Evolutionary conservation across 305 asterid genomes (phyloP), one percentile per base, ranked within the genome.

Genomic region (Fraxinus floribunda): DNA sequence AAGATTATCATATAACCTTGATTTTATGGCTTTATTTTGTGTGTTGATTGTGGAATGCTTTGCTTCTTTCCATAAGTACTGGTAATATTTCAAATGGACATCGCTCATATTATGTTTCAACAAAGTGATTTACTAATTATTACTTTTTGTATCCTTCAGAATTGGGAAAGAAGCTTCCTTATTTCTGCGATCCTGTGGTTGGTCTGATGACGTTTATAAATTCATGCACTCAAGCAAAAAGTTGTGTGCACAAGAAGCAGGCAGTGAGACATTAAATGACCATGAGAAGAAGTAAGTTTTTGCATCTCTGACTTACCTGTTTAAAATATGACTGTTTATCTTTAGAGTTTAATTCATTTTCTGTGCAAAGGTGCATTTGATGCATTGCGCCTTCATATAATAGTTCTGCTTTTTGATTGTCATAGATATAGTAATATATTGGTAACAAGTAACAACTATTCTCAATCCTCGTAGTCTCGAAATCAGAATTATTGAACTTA

Each of bases 91-190:
- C 39, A 77, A 49, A 46, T 77, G 36, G 22, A 29, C 8, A 49
- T 78, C 20, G 5, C 79, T 49, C 76, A 55, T 32, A 38, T 60
- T 52, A 74, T 78, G 77, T 49, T 55, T 75, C 41, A 9, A 7
- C 74, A 75, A 77, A 46, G 35, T 71, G 78, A 38, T 62, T 62
- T 85, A 18, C 66, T 78, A 34, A 83, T 78, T 39, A 71, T 36
- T 66, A 66, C 32, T 82, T 79, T 83, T 75, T 57, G 39, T 81
- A 10, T 86, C 52, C 87, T 82, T 77, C 94, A 97, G 99, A 88
- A 87, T 97, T 82, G 89, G 84, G 81, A 90, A 92, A 88, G 97
- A 95, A 85, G 97, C 98, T 88, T 88, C 94, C 83, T 77, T 77
- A 72, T 22, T 86, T 79, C 88, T 97, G 85, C 90, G 81, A 76